These are phyloP conservation scores for Zychaea mexicana DNA, from an alignment of 371 early-diverging fungal genomes.

Conservation along the genomic window DNA sequence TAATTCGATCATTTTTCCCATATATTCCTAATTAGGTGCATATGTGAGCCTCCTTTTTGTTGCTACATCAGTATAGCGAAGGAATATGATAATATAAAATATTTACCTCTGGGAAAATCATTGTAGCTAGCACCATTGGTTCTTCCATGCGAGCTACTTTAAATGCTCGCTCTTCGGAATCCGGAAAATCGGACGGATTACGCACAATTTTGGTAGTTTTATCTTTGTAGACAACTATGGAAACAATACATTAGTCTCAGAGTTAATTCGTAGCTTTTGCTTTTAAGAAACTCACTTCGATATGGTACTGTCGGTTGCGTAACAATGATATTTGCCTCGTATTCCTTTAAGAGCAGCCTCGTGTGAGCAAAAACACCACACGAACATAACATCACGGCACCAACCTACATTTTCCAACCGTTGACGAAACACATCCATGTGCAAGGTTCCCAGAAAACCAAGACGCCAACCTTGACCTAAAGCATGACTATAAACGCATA, in stretches of 20 bases:
- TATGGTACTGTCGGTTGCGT: conserved; percentile 95
- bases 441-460: conserved; percentile 95
- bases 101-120: conserved; percentile 83
- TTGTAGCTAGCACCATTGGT: conserved; percentile 91
- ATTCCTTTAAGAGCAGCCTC: conserved; percentile 59
- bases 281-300: conserved; percentile 41
- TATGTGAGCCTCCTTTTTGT: not conserved
- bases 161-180: conserved; percentile 62
- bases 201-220: conserved; percentile 65
- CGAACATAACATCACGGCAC: not conserved
- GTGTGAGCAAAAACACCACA: not conserved
- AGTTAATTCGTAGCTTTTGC: too few species aligned
- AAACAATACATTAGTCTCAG: not conserved
- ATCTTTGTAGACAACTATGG: conserved; percentile 56
- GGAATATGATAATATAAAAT: not conserved
- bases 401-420: conserved; percentile 81
- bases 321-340: conserved; percentile 87
- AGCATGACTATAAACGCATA: conserved; percentile 53
- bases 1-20: conserved; percentile 89
- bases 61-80: too few species aligned
- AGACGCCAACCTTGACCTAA: conserved; percentile 97
- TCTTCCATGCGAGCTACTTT: conserved; percentile 78
- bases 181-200: conserved; percentile 95
- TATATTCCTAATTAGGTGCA: conserved; percentile 57
- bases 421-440: conserved; percentile 97